Evolutionary conservation across 2,329 filamentous ascomycete species (phyloP), one percentile per base, ranked within the genome.

Genomic region (Colletotrichum costaricense): DNA sequence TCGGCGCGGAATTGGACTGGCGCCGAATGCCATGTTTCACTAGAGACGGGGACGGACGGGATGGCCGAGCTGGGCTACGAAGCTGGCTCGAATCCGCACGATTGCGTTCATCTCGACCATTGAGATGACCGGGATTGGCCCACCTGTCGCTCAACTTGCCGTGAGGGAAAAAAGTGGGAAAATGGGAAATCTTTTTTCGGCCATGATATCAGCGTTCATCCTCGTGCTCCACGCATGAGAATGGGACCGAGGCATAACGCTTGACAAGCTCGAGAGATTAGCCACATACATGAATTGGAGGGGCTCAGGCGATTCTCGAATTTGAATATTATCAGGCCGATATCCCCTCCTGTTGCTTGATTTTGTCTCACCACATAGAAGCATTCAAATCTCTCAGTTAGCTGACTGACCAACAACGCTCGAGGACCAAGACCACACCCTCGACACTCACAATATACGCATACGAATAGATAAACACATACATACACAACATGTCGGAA

Each of bases 201-300:
- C 33, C 55, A 73, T 70, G 60, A 73, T 73, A 73, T 66, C 70
- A 73, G 70, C 70, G 26, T 70, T 46, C 22, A 73, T 73, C 67
- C 70, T 49, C 33, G 19, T 30, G 62, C 67, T 73, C 70, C 60
- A 70, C 70, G 67, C 70, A 73, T 70, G 55, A 70, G 58, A 60
- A 73, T 57, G 60, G 60, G 67, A 62, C 70, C 70, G 70, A 73
- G 70, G 70, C 60, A 73, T 73, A 57, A 57, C 42, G 19, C 60
- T 46, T 46, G 35, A 65, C 60, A 49, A 59, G 28, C 14, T 24
- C 49, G 69, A 72, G 64, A 64, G 52, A 73, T 65, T 62, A 64
- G 66, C 59, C 57, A 69, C 52, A 49, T 57, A 58, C 24, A n/a
- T 49, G 19, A 22, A n/a, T 22, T 9, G 19, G 42, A 8, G 56